Base-by-base conservation (phyloP, 495 filamentous ascomycete genomes). In the Podospora pseudoanserina region DNA sequence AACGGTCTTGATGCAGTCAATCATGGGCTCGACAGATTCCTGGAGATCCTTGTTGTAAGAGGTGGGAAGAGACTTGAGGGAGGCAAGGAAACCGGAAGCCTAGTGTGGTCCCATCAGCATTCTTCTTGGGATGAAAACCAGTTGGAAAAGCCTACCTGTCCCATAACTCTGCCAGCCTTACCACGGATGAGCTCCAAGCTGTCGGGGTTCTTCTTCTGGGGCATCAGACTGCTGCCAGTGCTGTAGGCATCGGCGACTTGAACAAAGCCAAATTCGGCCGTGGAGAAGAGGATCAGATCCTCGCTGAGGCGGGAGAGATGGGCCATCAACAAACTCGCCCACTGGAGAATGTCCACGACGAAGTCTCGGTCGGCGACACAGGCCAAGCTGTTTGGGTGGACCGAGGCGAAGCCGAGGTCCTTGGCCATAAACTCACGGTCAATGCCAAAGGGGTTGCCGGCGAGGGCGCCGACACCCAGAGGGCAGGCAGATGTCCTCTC, bases 31-130 rank as follows among this genome's bases (percentile, higher is more conserved):
- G 69, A 92, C 88, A 67, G 87, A 90, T 81, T 97, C 94, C 79
- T 98, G 94, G 18, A 97, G 82, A 75, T 97, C 92, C 82, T 97
- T 96, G 83, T 97, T 96, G 84, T 97, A 97, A 5, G 92, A 96
- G 27, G 88, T 91, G 2, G 94, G 93, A 23, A 97, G 84, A 44
- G 91, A 91, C 83, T 98, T 97, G 76, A 92, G 87, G 16, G 89
- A 95, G 78, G 86, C 87, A 88, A 92, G 94, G 72, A 97, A 83
- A 44, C 94, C 94, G 7, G 91, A 65, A 5, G 69, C 56, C 69
- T 71, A 58, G 27, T 57, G 9, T 13, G 60, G 54, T 28, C 56
- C 34, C 34, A 32, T 39, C 1, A 28, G 4, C 1, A 2, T 9
- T 19, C 13, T 3, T 13, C 15, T 15, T 13, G 30, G 34, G 7